Base-by-base conservation (phyloP, 2,329 filamentous ascomycete genomes). In the Botrytis fragariae region DNA sequence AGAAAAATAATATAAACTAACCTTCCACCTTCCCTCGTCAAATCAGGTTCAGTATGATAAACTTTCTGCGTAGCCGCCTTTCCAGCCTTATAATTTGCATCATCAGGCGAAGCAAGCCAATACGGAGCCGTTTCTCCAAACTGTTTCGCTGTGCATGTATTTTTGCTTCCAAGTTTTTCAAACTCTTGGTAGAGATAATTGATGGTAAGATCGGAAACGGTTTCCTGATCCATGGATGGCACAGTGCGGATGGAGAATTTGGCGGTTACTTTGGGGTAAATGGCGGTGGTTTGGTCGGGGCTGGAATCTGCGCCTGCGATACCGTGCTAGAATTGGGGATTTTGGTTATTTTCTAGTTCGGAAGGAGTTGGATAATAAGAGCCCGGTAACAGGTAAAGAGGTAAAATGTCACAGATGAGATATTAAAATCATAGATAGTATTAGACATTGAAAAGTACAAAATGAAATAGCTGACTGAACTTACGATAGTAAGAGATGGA, bases 201-300 rank as follows among this genome's bases (percentile, higher is more conserved):
- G 1, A 57, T 69, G 1, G 62, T 65, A 39, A 69, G 61, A 42
- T 72, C 4, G n/a, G 61, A 69, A 4, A 69, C 63, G 2, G 35
- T 16, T 16, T 67, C 7, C 25, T 39, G 22, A 12, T 67, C 10
- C 63, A 72, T 69, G 12, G 16, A n/a, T 7, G 61, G 61, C 3
- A 68, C 61, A 20, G 71, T 69, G 4, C 63, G 61, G 16, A 72
- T 64, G 39, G 61, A 68, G 22, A 72, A 72, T 35, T 72, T 72
- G 12, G 60, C 71, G 2, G 48, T 72, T 1, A 72, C 71, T 10
- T 37, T 69, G 42, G 61, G 60, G 20, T 37, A 35, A 2, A 72
- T 72, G 8, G 62, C 48, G 25, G 71, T 72, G 10, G 61, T 72
- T 29, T 64, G 39, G 2, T 65, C 63, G 2, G 48, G n/a, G 22